Evolutionary conservation across 805 yeast genomes (phyloP).

Genomic region (Saturnispora sanitii): DNA sequence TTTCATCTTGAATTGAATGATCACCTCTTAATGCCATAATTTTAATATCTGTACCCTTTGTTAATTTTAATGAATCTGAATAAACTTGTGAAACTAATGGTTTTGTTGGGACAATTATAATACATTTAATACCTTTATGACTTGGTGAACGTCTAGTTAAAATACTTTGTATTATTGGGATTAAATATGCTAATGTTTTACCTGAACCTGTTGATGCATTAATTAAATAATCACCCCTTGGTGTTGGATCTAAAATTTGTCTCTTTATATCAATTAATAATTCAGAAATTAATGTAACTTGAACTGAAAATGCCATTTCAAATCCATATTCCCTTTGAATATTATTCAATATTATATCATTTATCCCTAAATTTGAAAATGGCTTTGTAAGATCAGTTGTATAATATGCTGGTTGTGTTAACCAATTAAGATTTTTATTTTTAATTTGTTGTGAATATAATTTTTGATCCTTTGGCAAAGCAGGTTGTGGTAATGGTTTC

Average conservation of each 20-base stretch:
- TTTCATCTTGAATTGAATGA: slow-evolving; percentile 52
- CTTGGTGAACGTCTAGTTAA: slow-evolving; percentile 2
- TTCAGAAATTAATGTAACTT: slow-evolving; percentile 53
- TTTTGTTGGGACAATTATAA: slow-evolving; percentile 81
- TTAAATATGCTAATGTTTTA: slow-evolving; percentile 78
- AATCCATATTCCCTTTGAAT: slow-evolving; percentile 36
- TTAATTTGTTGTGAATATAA: slow-evolving; percentile 26
- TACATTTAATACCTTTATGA: slow-evolving; percentile 56
- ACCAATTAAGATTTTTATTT: slow-evolving; percentile 49
- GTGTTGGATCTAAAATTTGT: slow-evolving; percentile 37
- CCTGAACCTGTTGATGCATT: slow-evolving; percentile 97
- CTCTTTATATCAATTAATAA: slow-evolving; percentile 34
- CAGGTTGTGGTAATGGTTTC: slow-evolving; percentile 82
- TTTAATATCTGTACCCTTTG: slow-evolving; percentile 59
- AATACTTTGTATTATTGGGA: slow-evolving; percentile 72
- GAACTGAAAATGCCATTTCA: slow-evolving; percentile 65
- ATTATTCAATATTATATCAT: slow-evolving; percentile 36
- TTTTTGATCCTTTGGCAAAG: slow-evolving; percentile 42
- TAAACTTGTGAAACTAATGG: slow-evolving; percentile 80
- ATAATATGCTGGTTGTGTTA: slow-evolving; percentile 52
- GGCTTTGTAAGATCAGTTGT: slow-evolving; percentile 36
- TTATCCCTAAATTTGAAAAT: slow-evolving; percentile 39
- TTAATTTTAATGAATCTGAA: slow-evolving; percentile 46
- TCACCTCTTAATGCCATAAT: slow-evolving; percentile 48
- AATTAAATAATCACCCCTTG: slow-evolving; percentile 69